Percentiles rank a stretch among this genome's conserved stretches.
Conservation (phyloP, 257 asterid species). For the Penstemon davidsonii region DNA sequence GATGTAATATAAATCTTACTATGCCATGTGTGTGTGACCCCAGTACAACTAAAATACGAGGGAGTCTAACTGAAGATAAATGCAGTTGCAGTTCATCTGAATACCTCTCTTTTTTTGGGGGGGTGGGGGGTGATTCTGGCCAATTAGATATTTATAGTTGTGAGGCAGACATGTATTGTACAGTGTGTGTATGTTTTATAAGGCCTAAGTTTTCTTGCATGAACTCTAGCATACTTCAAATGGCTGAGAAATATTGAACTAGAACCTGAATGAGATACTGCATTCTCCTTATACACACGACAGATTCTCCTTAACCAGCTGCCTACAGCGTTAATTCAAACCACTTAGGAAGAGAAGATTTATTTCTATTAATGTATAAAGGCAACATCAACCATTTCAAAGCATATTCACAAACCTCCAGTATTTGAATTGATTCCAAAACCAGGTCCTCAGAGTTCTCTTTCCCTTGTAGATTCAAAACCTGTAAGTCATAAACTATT, state of each 20-base stretch:
- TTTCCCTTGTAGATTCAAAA: constrained; percentile 67
- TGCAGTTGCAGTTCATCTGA: constrained; percentile 6
- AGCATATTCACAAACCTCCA: constrained; percentile 61
- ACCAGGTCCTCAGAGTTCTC: constrained; percentile 72
- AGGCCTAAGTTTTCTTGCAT: constrained; percentile 4
- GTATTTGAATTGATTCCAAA: constrained; percentile 60
- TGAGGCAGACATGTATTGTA: constrained; percentile 4
- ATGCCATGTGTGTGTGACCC: not conserved
- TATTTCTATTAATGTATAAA: constrained; percentile 3
- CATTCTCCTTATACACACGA: constrained; percentile 65
- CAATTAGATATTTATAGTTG: not conserved
- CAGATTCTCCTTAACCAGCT: constrained; percentile 70
- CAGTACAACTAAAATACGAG: not conserved
- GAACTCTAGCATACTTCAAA: constrained; percentile 24
- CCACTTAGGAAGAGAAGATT: constrained; percentile 24
- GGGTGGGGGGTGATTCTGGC: not conserved
- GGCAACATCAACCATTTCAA: constrained; percentile 26
- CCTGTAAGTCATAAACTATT: constrained; percentile 44
- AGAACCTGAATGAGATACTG: constrained; percentile 80
- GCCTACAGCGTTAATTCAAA: constrained; percentile 53
- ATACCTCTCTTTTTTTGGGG: not conserved
- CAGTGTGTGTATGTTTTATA: not conserved
- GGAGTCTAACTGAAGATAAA: constrained; percentile 3
- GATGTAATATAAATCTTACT: not conserved
- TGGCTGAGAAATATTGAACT: constrained; percentile 21